Evolutionary conservation across 1,284 basidiomycete species (phyloP), one percentile per base, ranked within the genome.

Genomic region (Ustilago esculenta): DNA sequence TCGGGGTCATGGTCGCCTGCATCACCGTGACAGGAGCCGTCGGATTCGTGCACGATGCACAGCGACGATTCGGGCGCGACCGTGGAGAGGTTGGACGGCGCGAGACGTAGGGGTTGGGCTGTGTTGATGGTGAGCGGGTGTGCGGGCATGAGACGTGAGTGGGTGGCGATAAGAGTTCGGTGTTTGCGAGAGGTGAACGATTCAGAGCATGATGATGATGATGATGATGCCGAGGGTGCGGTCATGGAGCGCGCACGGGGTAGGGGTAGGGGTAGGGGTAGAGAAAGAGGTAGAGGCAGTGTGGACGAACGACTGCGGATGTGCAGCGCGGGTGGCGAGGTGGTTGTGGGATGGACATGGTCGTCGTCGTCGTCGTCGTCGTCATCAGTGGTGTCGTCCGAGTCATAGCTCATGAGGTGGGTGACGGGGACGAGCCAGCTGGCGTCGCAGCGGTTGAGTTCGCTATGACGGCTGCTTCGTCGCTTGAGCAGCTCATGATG

Each of bases 1-100:
- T 77, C 73, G 18, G 73, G 73, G 33, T 77, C 73, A 12, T 69
- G 56, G 42, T 77, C 75, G 11, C 75, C 75, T 0, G 60, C 59
- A 36, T 77, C 74, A 14, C 74, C 74, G 42, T 77, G 74, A 43
- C 67, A 76, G 18, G 73, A 76, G 46, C 75, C 75, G 35, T 77
- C 73, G 10, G 69, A 72, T 48, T 71, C 66, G n/a, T n/a, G n/a
- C n/a, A n/a, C n/a, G n/a, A n/a, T n/a, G n/a, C n/a, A 34, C 9
- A 42, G 34, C 6, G 58, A 45, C 5, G 43, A 15, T 10, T 51
- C 40, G 33, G 7, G 43, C 10, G 52, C 24, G 18, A 54, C 21
- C 7, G 58, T 39, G 8, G 37, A 47, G 32, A 72, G 40, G 36
- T 61, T 60, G 34, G 39, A 32, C 4, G 59, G 47, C 18, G 65